Conservation (phyloP, 352 stramenopile genomes). For the Thraustochytrium striatum region DNA sequence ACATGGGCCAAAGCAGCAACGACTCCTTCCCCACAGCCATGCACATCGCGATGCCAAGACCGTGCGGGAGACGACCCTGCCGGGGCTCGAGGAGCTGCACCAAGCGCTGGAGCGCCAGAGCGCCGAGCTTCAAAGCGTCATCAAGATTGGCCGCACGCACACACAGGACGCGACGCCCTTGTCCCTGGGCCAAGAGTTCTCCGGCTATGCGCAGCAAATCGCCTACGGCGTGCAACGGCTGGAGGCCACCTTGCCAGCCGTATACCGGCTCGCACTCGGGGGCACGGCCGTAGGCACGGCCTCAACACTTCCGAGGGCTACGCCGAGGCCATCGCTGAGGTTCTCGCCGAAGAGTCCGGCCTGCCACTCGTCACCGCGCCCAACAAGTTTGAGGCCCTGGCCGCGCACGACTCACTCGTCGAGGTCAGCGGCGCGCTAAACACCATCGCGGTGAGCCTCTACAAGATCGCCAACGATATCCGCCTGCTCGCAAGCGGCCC, state of each 20-base stretch:
- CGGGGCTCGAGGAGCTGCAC: constrained; percentile 72
- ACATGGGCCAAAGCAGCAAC: constrained; percentile 93
- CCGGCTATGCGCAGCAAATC: constrained; percentile 84
- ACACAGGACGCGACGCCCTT: constrained; percentile 88
- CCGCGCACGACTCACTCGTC: constrained; percentile 83
- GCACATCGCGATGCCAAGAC: constrained; percentile 88
- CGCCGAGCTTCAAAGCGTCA: constrained; percentile 83
- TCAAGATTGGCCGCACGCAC: constrained; percentile 96
- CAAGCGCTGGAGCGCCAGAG: constrained; percentile 75
- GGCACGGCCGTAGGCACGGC: constrained; percentile 89
- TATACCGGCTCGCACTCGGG: constrained; percentile 86
- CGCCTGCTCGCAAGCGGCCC: constrained; percentile 83
- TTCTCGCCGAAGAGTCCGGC: constrained; percentile 84
- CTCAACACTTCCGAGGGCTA: constrained; percentile 77
- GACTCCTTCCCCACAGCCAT: constrained; percentile 95
- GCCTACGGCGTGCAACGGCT: constrained; percentile 80
- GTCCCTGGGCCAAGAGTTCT: constrained; percentile 96
- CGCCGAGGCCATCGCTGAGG: constrained; percentile 81
- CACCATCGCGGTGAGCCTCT: constrained; percentile 76
- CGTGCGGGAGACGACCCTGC: constrained; percentile 70
- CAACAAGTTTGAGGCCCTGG: constrained; percentile 95
- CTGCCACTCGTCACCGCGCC: constrained; percentile 88
- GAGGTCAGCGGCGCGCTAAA: constrained; percentile 84
- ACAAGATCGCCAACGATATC: constrained; percentile 92
- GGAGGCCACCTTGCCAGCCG: constrained; percentile 68